Evolutionary conservation across 1,139 yeast species (phyloP).

Genomic region (Hanseniaspora sp.): DNA sequence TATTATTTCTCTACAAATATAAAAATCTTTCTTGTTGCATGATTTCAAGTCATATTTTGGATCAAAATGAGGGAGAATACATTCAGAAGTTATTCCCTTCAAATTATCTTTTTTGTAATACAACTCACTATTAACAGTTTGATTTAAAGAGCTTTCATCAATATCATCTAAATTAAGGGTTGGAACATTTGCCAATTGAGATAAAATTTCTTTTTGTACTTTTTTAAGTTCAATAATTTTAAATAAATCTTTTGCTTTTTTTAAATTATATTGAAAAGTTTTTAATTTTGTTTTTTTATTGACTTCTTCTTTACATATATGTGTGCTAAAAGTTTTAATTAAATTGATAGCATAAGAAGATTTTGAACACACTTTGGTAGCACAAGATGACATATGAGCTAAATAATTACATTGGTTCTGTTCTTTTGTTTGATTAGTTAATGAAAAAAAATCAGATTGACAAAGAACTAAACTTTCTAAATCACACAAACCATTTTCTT

Average conservation of each 20-base stretch:
- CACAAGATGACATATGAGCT: neutral
- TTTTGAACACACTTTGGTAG: neutral
- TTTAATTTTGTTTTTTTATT: neutral
- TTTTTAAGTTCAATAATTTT: no score
- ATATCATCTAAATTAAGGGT: no score
- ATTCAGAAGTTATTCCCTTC: conserved; percentile 1
- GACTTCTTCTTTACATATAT: neutral
- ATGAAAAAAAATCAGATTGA: neutral
- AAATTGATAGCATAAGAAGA: conserved; percentile 17
- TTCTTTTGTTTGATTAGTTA: neutral
- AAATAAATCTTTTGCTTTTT: no score
- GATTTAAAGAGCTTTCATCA: neutral
- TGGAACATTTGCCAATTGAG: no score
- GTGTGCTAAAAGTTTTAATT: conserved; percentile 26
- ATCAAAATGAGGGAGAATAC: conserved; percentile 5
- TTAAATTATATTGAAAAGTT: no score
- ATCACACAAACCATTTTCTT: no score
- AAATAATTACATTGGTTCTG: neutral
- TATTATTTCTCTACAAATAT: conserved; percentile 1
- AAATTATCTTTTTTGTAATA: conserved; percentile 5
- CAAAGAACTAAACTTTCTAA: neutral
- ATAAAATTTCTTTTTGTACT: no score
- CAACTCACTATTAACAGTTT: neutral
- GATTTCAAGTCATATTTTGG: neutral
- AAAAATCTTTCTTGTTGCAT: conserved; percentile 3